Evolutionary conservation across 805 yeast genomes (phyloP).

Genomic region (Hermanozyma aechmeae): DNA sequence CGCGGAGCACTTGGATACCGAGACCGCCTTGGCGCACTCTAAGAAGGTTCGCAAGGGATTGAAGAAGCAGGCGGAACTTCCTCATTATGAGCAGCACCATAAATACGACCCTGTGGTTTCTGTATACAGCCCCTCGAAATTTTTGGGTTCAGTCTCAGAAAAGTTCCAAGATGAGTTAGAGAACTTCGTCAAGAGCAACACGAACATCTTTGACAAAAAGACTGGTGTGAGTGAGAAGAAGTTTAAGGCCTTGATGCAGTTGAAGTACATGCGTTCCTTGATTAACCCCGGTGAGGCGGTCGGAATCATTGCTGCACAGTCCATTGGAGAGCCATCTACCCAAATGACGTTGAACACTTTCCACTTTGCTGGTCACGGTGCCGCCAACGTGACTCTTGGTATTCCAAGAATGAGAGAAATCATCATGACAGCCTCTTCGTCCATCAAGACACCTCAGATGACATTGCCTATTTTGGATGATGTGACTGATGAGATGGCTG

Average conservation of each 20-base stretch:
- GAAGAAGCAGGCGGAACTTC: conserved; percentile 52
- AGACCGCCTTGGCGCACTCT: conserved; percentile 66
- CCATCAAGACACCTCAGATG: conserved; percentile 99
- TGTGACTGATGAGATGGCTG: conserved; percentile 81
- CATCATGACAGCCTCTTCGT: conserved; percentile 96
- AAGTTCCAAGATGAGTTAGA: conserved; percentile 78
- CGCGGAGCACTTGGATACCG: conserved; percentile 70
- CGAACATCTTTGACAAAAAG: conserved; percentile 43
- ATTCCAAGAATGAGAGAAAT: conserved; percentile 99
- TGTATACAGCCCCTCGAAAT: conserved; percentile 78
- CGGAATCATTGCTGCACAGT: conserved; percentile 96
- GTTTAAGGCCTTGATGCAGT: conserved; percentile 94
- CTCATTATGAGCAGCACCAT: conserved; percentile 51
- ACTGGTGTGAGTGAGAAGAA: conserved; percentile 64
- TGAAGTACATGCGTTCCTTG: conserved; percentile 94
- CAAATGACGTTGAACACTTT: conserved; percentile 96
- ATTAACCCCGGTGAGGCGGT: conserved; percentile 97
- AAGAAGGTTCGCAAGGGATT: conserved; percentile 72
- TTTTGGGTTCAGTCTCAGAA: conserved; percentile 89
- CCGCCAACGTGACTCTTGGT: conserved; percentile 98
- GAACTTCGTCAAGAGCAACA: conserved; percentile 48
- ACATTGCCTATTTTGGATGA: conserved; percentile 75
- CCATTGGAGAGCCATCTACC: conserved; percentile 98
- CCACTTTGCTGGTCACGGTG: conserved; percentile 99
- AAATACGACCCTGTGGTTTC: conserved; percentile 88